phyloP scores from a whole-genome alignment of 345 rosid species.

The Gossypium raimondii region DNA sequence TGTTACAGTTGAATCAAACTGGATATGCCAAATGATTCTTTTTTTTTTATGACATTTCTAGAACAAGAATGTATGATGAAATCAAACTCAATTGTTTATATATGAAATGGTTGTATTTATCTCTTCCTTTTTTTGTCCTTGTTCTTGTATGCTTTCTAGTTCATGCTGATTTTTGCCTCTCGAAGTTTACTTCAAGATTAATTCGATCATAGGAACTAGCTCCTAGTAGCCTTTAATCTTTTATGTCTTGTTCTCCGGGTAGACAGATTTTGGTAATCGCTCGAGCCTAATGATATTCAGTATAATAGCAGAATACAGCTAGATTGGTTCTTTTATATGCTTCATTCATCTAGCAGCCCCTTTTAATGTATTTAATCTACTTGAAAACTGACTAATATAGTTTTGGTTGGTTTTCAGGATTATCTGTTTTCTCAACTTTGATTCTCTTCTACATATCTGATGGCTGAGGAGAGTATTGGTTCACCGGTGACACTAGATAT shows the following conservation, averaged over 20 bases:
- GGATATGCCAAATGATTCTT: not conserved
- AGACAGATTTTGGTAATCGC: not conserved
- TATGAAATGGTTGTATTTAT: not conserved
- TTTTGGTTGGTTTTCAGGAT: constrained; percentile 12
- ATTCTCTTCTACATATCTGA: constrained; percentile 21
- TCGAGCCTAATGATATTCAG: not conserved
- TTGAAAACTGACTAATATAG: not conserved
- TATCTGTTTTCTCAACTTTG: not conserved
- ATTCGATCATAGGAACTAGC: not conserved
- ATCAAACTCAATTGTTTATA: not conserved
- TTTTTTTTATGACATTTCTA: not conserved
- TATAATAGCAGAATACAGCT: not conserved
- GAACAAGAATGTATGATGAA: constrained; percentile 4
- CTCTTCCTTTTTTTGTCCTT: constrained; percentile 1
- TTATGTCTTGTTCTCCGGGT: not conserved
- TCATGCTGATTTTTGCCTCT: not conserved
- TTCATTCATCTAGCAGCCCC: not conserved
- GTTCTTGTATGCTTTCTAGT: constrained; percentile 1
- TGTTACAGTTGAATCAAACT: not conserved
- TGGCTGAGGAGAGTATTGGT: constrained; percentile 42
- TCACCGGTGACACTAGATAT: constrained; percentile 31
- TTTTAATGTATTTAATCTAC: not conserved
- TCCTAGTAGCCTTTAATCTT: not conserved
- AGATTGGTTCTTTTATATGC: constrained; percentile 3
- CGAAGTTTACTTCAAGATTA: constrained; percentile 3